Conservation (phyloP, 805 yeast species). For the Tetrapisispora namnaoensis region DNA sequence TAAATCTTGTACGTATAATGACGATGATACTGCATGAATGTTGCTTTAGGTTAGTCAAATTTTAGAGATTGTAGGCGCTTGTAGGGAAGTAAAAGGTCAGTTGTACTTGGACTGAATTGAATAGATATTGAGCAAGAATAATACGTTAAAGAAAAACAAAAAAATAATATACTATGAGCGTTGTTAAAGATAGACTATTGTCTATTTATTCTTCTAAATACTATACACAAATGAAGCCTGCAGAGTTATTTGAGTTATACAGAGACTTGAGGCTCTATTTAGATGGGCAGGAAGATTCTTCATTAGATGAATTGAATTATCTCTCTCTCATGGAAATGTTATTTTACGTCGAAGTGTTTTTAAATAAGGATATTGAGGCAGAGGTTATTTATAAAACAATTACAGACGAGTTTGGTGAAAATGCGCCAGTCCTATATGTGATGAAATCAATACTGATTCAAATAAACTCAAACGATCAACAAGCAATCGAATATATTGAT, state of each 20-base stretch:
- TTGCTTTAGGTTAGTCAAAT: too few relatives aligned
- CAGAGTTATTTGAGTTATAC: conserved; percentile 30
- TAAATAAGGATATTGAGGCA: conserved; percentile 66
- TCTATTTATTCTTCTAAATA: conserved; percentile 40
- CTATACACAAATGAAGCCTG: conserved; percentile 42
- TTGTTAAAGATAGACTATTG: conserved; percentile 38
- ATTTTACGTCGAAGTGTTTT: conserved; percentile 51
- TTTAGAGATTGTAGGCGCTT: too few relatives aligned
- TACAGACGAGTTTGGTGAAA: conserved; percentile 56
- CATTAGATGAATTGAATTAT: conserved; percentile 31
- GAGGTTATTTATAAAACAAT: conserved; percentile 52
- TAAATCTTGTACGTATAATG: too few relatives aligned
- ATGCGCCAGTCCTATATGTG: conserved; percentile 23
- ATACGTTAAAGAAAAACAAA: neutral
- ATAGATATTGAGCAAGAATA: neutral
- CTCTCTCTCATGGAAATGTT: conserved; percentile 60
- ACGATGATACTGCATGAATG: too few relatives aligned
- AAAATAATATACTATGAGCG: neutral
- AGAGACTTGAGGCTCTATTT: conserved; percentile 30
- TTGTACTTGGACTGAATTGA: too few relatives aligned
- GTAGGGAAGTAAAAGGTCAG: too few relatives aligned
- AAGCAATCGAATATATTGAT: conserved; percentile 37
- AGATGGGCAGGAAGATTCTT: conserved; percentile 12
- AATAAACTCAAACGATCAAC: conserved; percentile 18
- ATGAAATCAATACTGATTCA: conserved; percentile 25